Base-by-base conservation (phyloP, 345 rosid genomes). In the Streptanthus diversifolius region DNA sequence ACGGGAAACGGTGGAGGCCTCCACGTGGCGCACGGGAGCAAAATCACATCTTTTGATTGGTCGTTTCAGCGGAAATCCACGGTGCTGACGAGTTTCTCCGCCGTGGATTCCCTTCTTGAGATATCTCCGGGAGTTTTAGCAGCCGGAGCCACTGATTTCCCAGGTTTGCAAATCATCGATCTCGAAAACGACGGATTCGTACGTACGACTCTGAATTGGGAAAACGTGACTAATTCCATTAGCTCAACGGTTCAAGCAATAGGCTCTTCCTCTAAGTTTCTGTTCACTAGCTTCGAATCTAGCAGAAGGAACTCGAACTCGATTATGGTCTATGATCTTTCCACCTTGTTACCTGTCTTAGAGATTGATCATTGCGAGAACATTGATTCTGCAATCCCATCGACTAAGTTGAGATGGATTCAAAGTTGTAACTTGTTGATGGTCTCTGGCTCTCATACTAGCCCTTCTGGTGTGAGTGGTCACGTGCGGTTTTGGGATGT, bases 31-130 rank as follows among this genome's bases (percentile, higher is more conserved):
- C 96, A 92, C 74, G 99, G 99, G 0, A 86, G 96, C 85, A 88
- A 90, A 72, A 92, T 92, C 75, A 88, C 97, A 0, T 84, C 96
- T 2, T 95, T 88, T n/a, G 99, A 90, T 66, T 91, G 98, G 98
- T 87, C 96, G 8, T 24, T 90, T 67, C 62, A 76, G 25, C 85
- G 79, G 59, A 95, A 88, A 72, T 81, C 90, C 2, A 92, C 99
- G 25, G 77, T 90, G 37, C 33, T 92, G 54, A 90, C 96, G 9
- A 86, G 82, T 7, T 95, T 95, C 88, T 59, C 96, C 0, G 98
- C 97, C 27, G 74, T 95, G 7, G 99, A 95, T 75, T 95, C 99
- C 1, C 77, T 91, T 24, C 40, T 87, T 1, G 93, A 88, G 39
- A 71, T 91, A 1, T 82, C 93, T 1, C 88, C 89, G 2, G 80